Percentiles rank a stretch among this genome's conserved stretches.
These are phyloP conservation scores for Penicillium desertorum DNA, from an alignment of 495 filamentous ascomycete species.

Conservation along the genomic window DNA sequence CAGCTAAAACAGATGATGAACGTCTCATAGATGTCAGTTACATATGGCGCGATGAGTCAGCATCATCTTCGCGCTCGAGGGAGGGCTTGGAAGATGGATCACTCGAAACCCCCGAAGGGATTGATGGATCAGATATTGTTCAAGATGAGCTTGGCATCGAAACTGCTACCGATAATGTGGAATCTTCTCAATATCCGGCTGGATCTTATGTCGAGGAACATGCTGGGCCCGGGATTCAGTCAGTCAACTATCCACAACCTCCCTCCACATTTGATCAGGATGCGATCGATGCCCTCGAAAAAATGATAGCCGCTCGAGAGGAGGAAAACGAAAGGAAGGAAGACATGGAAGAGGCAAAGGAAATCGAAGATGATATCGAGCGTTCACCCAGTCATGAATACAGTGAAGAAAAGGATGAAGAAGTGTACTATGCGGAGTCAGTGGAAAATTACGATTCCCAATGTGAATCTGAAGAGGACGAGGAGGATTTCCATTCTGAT, in stretches of 20 bases:
- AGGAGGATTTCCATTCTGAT: not conserved
- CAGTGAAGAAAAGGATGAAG: slow-evolving; percentile 6
- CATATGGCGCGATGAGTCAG: not conserved
- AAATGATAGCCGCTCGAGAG: not conserved
- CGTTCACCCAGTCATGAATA: not conserved
- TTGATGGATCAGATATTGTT: not conserved
- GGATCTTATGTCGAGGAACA: not conserved
- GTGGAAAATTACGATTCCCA: slow-evolving; percentile 4
- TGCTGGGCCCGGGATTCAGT: not conserved
- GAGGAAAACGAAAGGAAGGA: not conserved
- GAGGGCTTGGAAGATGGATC: not conserved
- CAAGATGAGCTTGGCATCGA: not conserved
- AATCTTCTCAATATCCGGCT: not conserved
- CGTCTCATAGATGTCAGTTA: not conserved
- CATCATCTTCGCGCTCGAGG: not conserved
- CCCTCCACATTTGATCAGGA: not conserved
- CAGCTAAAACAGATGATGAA: not conserved
- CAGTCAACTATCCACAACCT: not conserved
- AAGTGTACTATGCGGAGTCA: slow-evolving; percentile 10
- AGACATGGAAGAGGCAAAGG: not conserved
- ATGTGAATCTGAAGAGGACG: slow-evolving; percentile 5
- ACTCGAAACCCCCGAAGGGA: not conserved
- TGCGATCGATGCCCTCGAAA: slow-evolving; percentile 6
- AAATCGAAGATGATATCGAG: slow-evolving; percentile 1
- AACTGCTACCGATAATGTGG: slow-evolving; percentile 4